Percentiles rank a stretch among this genome's conserved stretches.
Evolutionary conservation across 768 basidiomycete species (phyloP).

Genomic region (Boletus rubropictus): DNA sequence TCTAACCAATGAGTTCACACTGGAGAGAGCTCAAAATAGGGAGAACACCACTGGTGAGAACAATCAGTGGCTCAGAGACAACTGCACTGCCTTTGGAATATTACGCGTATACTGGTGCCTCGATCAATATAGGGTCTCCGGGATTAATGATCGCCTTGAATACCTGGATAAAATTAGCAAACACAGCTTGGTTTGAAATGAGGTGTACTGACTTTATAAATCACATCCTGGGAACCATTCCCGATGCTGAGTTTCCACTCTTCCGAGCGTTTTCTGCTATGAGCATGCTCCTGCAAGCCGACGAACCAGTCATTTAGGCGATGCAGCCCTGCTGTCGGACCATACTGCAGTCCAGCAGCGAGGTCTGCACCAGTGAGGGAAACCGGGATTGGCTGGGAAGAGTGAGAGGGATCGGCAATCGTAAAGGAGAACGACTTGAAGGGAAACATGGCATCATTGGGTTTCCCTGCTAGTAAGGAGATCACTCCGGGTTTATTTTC

Average conservation of each 20-base stretch:
- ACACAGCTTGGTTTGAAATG: neutral
- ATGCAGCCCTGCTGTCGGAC: slow-evolving; percentile 62
- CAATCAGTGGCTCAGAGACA: slow-evolving; percentile 9
- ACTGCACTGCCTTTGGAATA: slow-evolving; percentile 21
- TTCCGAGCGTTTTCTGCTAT: slow-evolving; percentile 54
- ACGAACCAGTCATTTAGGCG: slow-evolving; percentile 63
- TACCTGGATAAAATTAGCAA: slow-evolving; percentile 42
- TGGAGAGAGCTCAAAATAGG: slow-evolving; percentile 54
- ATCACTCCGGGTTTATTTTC: slow-evolving; percentile 76
- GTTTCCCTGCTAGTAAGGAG: slow-evolving; percentile 85
- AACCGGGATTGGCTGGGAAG: slow-evolving; percentile 42
- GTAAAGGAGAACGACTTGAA: slow-evolving; percentile 75
- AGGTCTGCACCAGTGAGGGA: slow-evolving; percentile 57
- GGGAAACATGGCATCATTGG: slow-evolving; percentile 87
- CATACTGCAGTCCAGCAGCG: slow-evolving; percentile 68
- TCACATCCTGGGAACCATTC: slow-evolving; percentile 81
- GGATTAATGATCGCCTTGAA: slow-evolving; percentile 65
- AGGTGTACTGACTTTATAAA: slow-evolving; percentile 61
- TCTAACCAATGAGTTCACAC: slow-evolving; percentile 55
- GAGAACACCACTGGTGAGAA: slow-evolving; percentile 50
- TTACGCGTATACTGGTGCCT: slow-evolving; percentile 75
- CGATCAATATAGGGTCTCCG: slow-evolving; percentile 77
- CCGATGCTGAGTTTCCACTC: slow-evolving; percentile 79
- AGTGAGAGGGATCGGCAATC: slow-evolving; percentile 45
- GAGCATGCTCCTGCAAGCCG: slow-evolving; percentile 63